Conservation (phyloP, 805 yeast genomes). For the Cephaloascus albidus region DNA sequence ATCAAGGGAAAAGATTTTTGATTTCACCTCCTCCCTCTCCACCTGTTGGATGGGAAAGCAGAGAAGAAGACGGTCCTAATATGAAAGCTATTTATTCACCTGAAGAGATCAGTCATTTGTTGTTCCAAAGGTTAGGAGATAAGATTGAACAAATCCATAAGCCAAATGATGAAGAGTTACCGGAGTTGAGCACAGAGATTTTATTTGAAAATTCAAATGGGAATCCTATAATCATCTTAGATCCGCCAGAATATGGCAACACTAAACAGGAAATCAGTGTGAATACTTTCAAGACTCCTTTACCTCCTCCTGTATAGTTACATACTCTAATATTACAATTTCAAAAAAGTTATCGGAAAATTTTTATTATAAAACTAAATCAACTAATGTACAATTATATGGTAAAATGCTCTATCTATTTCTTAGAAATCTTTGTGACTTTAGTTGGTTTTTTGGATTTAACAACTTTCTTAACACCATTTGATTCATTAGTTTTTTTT, state of each 20-base stretch:
- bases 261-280: no score
- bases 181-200: neutral
- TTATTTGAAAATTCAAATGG: neutral
- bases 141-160: neutral
- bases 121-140: neutral
- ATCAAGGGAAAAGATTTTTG: slow-evolving; percentile 19
- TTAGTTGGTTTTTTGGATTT: neutral
- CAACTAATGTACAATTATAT: no score
- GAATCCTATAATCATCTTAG: neutral
- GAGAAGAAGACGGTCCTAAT: slow-evolving; percentile 25
- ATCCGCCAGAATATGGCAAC: neutral
- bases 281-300: no score
- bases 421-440: neutral
- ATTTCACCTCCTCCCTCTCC: slow-evolving; percentile 34
- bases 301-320: no score
- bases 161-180: neutral
- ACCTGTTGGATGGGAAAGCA: slow-evolving; percentile 27
- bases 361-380: no score
- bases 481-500: neutral
- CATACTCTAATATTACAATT: no score
- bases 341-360: no score
- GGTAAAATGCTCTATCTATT: no score
- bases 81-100: slow-evolving; percentile 3
- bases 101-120: slow-evolving; percentile 3
- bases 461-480: neutral